Evolutionary conservation across 2,329 filamentous ascomycete species (phyloP).

Genomic region (Tolypocladium sp.): DNA sequence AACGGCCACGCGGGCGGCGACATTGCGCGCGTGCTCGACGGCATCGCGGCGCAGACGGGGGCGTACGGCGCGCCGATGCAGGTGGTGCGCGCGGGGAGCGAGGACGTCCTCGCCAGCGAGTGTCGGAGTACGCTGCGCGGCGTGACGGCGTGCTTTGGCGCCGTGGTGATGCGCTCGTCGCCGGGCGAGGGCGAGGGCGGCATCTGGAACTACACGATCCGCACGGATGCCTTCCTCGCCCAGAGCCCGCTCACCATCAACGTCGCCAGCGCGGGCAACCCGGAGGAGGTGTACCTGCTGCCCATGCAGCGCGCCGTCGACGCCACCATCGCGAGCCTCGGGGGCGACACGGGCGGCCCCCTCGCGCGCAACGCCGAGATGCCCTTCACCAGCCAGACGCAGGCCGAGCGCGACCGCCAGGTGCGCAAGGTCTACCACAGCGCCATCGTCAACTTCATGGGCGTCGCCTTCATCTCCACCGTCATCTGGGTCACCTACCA

Average conservation of each 20-base stretch:
- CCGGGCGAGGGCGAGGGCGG: conserved; percentile 57
- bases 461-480: conserved; percentile 68
- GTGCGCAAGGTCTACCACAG: conserved; percentile 63
- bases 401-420: conserved; percentile 53
- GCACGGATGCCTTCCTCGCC: conserved; percentile 60
- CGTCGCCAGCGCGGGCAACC: conserved; percentile 57
- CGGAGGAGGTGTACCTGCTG: conserved; percentile 66
- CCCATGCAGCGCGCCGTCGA: conserved; percentile 77
- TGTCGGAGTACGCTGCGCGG: conserved; percentile 59
- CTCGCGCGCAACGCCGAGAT: conserved; percentile 49
- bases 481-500: conserved; percentile 81
- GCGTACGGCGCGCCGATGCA: conserved; percentile 43
- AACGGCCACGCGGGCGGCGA: conserved; percentile 60
- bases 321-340: conserved; percentile 53
- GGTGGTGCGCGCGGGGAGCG: conserved; percentile 42
- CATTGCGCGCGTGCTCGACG: conserved; percentile 62
- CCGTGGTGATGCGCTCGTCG: conserved; percentile 66
- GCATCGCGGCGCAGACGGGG: conserved; percentile 48
- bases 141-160: conserved; percentile 63
- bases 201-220: conserved; percentile 80
- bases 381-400: conserved; percentile 64
- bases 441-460: conserved; percentile 66
- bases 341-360: conserved; percentile 29
- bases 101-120: conserved; percentile 48
- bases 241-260: conserved; percentile 51